Evolutionary conservation across 257 asterid genomes (phyloP).

Genomic region (Scutellaria barbata): DNA sequence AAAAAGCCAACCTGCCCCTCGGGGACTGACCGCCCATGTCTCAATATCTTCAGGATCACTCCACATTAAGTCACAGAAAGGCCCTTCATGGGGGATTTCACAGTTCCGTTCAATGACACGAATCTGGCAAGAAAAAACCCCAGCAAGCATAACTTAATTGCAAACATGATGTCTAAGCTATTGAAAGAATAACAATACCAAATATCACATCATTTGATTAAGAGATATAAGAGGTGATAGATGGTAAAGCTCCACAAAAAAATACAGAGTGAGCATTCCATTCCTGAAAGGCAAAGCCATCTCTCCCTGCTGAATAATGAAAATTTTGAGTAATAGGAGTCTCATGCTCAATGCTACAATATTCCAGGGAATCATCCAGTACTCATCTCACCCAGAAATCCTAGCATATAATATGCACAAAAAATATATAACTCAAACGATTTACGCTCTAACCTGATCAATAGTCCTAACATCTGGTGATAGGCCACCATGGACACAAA

Average conservation of each 20-base stretch:
- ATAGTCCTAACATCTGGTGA: conserved; percentile 92
- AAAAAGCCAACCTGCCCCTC: conserved; percentile 99
- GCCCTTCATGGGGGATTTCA: conserved; percentile 99
- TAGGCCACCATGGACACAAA: conserved; percentile 96
- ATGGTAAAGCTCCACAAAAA: conserved; percentile 7
- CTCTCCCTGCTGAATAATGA: conserved; percentile 1
- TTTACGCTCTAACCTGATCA: conserved; percentile 67
- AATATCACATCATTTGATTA: not conserved
- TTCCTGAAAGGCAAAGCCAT: too few relatives aligned
- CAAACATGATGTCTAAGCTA: not conserved
- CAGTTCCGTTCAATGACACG: conserved; percentile 91
- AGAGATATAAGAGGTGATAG: not conserved
- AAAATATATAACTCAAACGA: not conserved
- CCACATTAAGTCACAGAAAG: conserved; percentile 99
- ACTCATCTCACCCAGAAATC: not conserved
- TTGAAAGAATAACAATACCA: not conserved
- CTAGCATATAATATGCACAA: not conserved
- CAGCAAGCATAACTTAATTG: not conserved
- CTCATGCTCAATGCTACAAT: conserved; percentile 20
- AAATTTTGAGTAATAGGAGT: not conserved
- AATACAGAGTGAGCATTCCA: not conserved
- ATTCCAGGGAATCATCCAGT: conserved; percentile 15
- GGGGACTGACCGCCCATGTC: conserved; percentile 99
- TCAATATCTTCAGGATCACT: conserved; percentile 99
- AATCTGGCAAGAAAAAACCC: conserved; percentile 50